These are phyloP conservation scores for Chloris gayana DNA, from an alignment of 176 grass and related monocot species.

Conservation along the genomic window DNA sequence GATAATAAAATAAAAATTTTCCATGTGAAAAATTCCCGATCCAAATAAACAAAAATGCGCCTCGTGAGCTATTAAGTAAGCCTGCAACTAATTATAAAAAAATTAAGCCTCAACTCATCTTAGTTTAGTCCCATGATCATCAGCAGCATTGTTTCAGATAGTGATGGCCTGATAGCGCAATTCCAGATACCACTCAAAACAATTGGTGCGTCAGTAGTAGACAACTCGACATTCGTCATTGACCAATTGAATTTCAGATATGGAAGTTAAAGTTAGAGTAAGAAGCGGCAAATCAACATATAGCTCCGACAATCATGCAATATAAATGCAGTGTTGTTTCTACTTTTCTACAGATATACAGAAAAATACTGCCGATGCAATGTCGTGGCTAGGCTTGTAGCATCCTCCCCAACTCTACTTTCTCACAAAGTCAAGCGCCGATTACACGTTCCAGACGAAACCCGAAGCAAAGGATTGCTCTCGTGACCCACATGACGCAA, in stretches of 20 bases:
- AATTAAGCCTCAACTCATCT: no score
- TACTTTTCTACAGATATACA: neutral
- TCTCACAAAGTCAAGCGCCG: slow-evolving; percentile 26
- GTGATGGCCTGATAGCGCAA: neutral
- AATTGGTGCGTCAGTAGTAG: neutral
- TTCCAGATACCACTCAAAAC: neutral
- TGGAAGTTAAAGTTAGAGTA: neutral
- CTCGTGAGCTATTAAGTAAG: neutral
- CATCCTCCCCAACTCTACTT: neutral
- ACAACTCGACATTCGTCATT: neutral
- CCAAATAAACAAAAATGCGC: neutral
- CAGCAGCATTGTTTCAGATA: neutral
- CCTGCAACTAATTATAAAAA: no score
- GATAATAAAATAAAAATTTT: no score
- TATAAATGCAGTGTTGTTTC: no score
- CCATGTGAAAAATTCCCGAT: no score
- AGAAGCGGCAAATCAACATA: neutral
- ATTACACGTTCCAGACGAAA: slow-evolving; percentile 19
- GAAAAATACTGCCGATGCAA: neutral
- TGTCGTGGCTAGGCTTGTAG: slow-evolving; percentile 1
- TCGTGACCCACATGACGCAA: neutral
- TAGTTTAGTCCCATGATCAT: neutral
- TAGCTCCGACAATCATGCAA: neutral
- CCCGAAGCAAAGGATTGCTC: neutral
- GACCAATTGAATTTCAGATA: no score